Conservation (phyloP, 1,284 basidiomycete genomes). For the Trametes sp. region DNA sequence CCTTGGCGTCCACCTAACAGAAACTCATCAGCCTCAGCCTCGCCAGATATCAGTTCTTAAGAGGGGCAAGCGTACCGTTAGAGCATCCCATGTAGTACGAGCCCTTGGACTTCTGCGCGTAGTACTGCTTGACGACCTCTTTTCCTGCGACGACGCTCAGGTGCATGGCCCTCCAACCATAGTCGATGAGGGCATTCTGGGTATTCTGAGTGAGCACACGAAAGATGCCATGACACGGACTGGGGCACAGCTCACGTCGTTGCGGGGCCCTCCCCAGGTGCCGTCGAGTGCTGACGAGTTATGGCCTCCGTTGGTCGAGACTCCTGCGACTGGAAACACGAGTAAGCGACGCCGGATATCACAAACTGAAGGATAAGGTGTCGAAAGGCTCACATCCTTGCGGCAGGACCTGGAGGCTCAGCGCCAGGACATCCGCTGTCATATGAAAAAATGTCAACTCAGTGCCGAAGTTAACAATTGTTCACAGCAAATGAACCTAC, state of each 20-base stretch:
- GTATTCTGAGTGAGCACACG: neutral
- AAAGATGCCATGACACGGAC: no score
- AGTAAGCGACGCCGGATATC: no score
- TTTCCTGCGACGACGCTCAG: constrained; percentile 34
- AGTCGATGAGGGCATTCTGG: constrained; percentile 34
- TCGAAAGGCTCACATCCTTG: no score
- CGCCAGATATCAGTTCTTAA: no score
- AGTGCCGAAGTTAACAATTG: no score
- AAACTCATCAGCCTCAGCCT: neutral
- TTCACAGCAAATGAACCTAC: no score
- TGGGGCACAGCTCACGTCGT: neutral
- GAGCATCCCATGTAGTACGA: constrained; percentile 39
- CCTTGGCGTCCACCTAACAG: constrained; percentile 28
- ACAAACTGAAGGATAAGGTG: no score
- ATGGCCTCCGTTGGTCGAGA: neutral
- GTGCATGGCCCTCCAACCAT: constrained; percentile 34
- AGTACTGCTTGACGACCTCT: constrained; percentile 33
- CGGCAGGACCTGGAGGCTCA: no score
- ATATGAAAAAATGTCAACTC: no score
- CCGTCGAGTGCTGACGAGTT: neutral
- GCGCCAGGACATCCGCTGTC: no score
- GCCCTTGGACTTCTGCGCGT: constrained; percentile 22
- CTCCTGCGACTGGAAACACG: neutral
- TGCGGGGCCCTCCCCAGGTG: neutral
- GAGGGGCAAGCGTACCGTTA: constrained; percentile 21